Conservation (phyloP, 2,329 filamentous ascomycete genomes). For the Dactylonectria macrodidyma region DNA sequence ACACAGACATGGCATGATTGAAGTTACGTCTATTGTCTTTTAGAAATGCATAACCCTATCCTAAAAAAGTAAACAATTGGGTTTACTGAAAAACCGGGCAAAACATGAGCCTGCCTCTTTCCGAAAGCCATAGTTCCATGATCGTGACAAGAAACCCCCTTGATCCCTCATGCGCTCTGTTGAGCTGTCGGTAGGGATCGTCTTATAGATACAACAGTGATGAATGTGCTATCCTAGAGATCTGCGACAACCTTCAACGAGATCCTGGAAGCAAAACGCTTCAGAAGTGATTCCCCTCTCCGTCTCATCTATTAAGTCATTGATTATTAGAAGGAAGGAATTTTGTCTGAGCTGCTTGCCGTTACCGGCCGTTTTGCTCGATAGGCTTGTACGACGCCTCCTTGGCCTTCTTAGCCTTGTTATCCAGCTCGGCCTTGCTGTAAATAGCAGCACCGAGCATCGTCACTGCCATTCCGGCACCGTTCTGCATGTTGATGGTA, state of each 20-base stretch:
- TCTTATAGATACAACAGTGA: conserved; percentile 36
- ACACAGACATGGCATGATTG: conserved; percentile 7
- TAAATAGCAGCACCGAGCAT: conserved; percentile 71
- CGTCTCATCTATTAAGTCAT: conserved; percentile 46
- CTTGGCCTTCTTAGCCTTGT: conserved; percentile 55
- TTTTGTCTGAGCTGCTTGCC: conserved; percentile 19
- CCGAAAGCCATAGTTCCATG: conserved; percentile 45
- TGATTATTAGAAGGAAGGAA: conserved; percentile 43
- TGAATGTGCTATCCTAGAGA: conserved; percentile 30
- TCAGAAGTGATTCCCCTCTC: conserved; percentile 36
- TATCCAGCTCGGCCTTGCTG: conserved; percentile 69
- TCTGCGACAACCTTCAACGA: conserved; percentile 19
- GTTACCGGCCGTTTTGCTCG: conserved; percentile 50
- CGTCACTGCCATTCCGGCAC: conserved; percentile 69
- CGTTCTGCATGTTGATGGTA: conserved; percentile 66
- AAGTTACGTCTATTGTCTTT: conserved; percentile 38
- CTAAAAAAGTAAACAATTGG: conserved; percentile 40
- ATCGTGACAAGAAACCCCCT: conserved; percentile 44
- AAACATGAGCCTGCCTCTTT: conserved; percentile 37
- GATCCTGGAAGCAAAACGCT: conserved; percentile 35
- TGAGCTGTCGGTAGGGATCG: conserved; percentile 29
- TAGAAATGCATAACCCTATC: conserved; percentile 44
- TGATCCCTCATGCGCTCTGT: conserved; percentile 24
- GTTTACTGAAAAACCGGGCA: conserved; percentile 39
- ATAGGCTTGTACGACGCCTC: conserved; percentile 54